phyloP scores from a whole-genome alignment of 75 land plant genomes.

The Picea glauca region DNA sequence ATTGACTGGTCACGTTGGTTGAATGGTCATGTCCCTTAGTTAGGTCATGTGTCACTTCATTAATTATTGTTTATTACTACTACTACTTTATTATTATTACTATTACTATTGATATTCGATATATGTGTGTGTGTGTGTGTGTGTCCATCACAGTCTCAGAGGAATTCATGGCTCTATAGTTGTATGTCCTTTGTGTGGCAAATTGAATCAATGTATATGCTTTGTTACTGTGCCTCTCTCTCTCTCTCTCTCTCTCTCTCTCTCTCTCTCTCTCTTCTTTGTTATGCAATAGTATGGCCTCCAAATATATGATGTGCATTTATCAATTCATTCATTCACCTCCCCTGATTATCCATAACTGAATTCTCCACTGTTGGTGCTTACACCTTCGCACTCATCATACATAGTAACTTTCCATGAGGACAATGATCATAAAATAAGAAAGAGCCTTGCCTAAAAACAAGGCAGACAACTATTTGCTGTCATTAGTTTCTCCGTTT shows the following conservation, averaged over 20 bases:
- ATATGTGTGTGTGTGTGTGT: not conserved
- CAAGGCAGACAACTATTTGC: not conserved
- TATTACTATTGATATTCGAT: not conserved
- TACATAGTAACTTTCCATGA: not conserved
- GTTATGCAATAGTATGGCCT: not conserved
- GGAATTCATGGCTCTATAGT: too few species aligned
- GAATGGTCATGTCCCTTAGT: too few species aligned
- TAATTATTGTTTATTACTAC: too few species aligned
- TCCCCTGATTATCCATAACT: not conserved
- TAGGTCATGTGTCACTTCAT: too few species aligned
- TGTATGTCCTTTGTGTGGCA: too few species aligned
- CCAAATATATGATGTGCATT: too few species aligned
- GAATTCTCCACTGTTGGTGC: not conserved
- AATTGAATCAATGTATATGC: not conserved
- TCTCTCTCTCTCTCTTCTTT: not conserved
- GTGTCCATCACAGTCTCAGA: not conserved
- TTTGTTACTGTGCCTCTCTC: not conserved
- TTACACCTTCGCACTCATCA: not conserved
- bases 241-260: not conserved
- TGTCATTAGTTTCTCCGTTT: not conserved
- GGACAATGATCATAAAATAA: not conserved
- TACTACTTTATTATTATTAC: too few species aligned
- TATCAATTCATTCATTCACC: not conserved
- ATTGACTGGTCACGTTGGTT: too few species aligned
- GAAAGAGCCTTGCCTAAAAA: too few species aligned